Evolutionary conservation across 2,329 filamentous ascomycete species (phyloP), one percentile per base, ranked within the genome.

Genomic region (Penicillium sp.): DNA sequence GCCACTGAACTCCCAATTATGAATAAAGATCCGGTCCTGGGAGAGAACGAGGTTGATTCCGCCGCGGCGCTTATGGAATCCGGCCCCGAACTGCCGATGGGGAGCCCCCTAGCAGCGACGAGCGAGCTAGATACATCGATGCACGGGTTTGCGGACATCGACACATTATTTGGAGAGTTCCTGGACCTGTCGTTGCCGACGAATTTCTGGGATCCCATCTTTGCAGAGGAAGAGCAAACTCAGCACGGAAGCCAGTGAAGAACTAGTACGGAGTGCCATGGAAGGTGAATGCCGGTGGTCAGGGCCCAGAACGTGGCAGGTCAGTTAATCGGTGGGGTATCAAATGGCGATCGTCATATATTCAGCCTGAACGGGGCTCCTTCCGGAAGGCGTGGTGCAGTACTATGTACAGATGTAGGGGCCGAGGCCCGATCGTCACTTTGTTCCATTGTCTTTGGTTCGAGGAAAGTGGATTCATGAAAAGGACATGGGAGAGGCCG

Each of bases 31-130:
- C 24, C 38, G n/a, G 10, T 1, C 12, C 23, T 27, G 12, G 38
- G 38, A 27, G 38, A 8, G 10, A 40, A 18, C 23, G 38, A 28
- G 6, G 25, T 35, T 3, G 43, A 37, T 33, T 39, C 53, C n/a
- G 29, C n/a, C 13, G 24, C 44, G 7, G 6, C 44, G 23, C 20
- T 27, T 12, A 28, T 29, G 9, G 38, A 24, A 8, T 28, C 50
- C 24, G n/a, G 18, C 9, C 23, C 38, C 25, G 50, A 67, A 7
- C 27, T 46, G n/a, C 25, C 48, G 7, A 25, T 55, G 20, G 47
- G 33, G 3, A 76, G 27, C 70, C 78, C 12, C 69, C 73, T 31
- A 73, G 76, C 54, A 68, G 69, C 38, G 64, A 75, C 12, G 74
- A 74, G 12, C 73, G 70, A 51, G 23, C 18, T 53, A 6, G 55